Conservation (phyloP, 768 basidiomycete genomes). For the Tylopilus intermedius region DNA sequence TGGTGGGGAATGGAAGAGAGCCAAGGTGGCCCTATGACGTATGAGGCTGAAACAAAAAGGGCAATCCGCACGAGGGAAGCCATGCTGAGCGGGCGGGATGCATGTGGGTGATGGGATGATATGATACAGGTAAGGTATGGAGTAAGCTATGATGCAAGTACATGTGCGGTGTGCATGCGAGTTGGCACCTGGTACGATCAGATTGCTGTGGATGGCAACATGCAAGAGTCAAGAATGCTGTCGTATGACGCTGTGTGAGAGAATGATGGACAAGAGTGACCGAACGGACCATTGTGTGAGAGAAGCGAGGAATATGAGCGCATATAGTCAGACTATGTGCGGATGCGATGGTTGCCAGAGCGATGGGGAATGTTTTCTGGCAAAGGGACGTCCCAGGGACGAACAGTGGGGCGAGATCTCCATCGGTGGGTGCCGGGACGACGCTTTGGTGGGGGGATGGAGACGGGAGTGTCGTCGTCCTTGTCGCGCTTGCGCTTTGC, state of each 20-base stretch:
- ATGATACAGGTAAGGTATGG: conserved; percentile 25
- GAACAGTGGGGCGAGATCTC: conserved; percentile 14
- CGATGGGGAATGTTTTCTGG: conserved; percentile 7
- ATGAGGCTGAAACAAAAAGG: conserved; percentile 14
- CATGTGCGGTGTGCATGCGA: conserved; percentile 21
- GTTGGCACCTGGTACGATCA: conserved; percentile 5
- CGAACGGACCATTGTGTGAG: conserved; percentile 6
- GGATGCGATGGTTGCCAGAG: conserved; percentile 18
- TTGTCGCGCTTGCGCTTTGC: conserved; percentile 49
- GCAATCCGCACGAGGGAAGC: conserved; percentile 1
- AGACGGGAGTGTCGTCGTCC: conserved; percentile 13
- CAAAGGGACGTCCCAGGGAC: conserved; percentile 7
- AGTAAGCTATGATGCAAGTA: conserved; percentile 24
- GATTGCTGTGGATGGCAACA: conserved; percentile 6
- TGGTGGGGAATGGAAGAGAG: conserved; percentile 14
- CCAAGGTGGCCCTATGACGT: conserved; percentile 19
- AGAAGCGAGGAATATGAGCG: not conserved
- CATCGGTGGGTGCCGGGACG: conserved; percentile 17
- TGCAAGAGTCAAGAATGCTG: conserved; percentile 7
- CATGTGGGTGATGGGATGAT: conserved; percentile 14
- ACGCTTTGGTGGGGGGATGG: conserved; percentile 23
- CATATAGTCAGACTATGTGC: conserved; percentile 11
- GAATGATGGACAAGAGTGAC: not conserved
- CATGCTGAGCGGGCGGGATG: conserved; percentile 2
- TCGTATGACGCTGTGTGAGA: conserved; percentile 17